These are phyloP conservation scores for Blastobotrys attinorum DNA, from an alignment of 805 yeast species.

Conservation along the genomic window DNA sequence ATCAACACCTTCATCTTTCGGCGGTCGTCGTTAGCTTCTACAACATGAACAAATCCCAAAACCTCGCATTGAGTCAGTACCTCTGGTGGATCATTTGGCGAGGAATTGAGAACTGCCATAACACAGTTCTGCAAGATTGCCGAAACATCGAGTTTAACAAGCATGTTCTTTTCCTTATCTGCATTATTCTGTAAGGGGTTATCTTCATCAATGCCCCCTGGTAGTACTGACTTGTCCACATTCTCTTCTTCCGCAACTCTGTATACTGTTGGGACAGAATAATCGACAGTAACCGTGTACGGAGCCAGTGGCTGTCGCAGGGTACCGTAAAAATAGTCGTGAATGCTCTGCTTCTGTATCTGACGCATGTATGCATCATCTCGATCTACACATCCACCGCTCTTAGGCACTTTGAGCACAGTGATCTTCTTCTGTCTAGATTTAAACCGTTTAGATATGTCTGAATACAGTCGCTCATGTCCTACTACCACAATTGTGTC, in stretches of 20 bases:
- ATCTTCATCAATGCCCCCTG: conserved; percentile 30
- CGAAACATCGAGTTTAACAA: conserved; percentile 31
- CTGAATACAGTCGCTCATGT: conserved; percentile 60
- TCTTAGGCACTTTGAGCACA: conserved; percentile 55
- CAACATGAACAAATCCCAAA: conserved; percentile 69
- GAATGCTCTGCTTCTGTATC: conserved; percentile 65
- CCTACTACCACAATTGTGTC: conserved; percentile 64
- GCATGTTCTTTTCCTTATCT: conserved; percentile 8
- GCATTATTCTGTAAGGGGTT: conserved; percentile 16
- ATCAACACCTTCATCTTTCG: conserved; percentile 60
- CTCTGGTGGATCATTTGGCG: conserved; percentile 38
- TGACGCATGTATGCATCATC: conserved; percentile 65
- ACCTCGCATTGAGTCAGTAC: conserved; percentile 49
- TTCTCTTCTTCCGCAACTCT: conserved; percentile 40
- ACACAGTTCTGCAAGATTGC: conserved; percentile 61
- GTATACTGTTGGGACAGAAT: conserved; percentile 52
- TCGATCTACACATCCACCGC: conserved; percentile 70
- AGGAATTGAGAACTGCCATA: conserved; percentile 53
- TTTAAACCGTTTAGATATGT: conserved; percentile 41
- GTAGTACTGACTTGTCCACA: conserved; percentile 25
- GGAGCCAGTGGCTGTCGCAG: conserved; percentile 63
- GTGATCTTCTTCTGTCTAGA: conserved; percentile 23
- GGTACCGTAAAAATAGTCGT: conserved; percentile 86
- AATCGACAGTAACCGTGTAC: conserved; percentile 68
- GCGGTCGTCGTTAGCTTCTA: conserved; percentile 67